These are phyloP conservation scores for Arthrobotrys megalospora DNA, from an alignment of 2,329 filamentous ascomycete species.

Conservation along the genomic window DNA sequence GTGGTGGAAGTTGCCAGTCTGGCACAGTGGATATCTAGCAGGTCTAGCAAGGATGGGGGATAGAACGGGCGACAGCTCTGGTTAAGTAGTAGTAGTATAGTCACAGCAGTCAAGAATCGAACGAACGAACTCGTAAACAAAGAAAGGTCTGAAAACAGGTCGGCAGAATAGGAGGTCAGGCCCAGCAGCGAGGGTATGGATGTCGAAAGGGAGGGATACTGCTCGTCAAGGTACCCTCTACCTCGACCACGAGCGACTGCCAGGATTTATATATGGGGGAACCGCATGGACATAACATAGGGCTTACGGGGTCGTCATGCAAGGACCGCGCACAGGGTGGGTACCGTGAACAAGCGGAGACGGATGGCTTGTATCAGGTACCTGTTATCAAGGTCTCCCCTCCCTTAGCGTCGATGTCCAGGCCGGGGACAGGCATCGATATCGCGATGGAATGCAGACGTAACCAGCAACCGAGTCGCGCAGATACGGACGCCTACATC, in stretches of 20 bases:
- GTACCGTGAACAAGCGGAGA: slow-evolving; percentile 34
- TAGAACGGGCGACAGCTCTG: slow-evolving; percentile 16
- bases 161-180: slow-evolving; percentile 40
- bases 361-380: slow-evolving; percentile 54
- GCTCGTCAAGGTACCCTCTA: slow-evolving; percentile 37
- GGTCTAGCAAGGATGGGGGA: slow-evolving; percentile 18
- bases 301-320: slow-evolving; percentile 30
- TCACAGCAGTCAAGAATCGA: slow-evolving; percentile 8
- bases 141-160: slow-evolving; percentile 22
- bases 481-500: slow-evolving; percentile 1
- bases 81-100: slow-evolving; percentile 14
- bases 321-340: slow-evolving; percentile 32
- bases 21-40: slow-evolving; percentile 31
- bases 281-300: slow-evolving; percentile 7
- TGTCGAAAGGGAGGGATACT: slow-evolving; percentile 46
- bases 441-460: slow-evolving; percentile 30
- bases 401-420: slow-evolving; percentile 29
- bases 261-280: slow-evolving; percentile 36
- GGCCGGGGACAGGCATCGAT: slow-evolving; percentile 13
- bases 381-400: slow-evolving; percentile 38
- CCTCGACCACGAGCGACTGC: slow-evolving; percentile 44
- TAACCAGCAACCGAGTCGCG: slow-evolving; percentile 38
- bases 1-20: slow-evolving; percentile 39
- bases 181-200: slow-evolving; percentile 21
- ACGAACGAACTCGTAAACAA: slow-evolving; percentile 38